phyloP scores from a whole-genome alignment of 2,329 filamentous ascomycete species.

The Fusarium camptoceras region DNA sequence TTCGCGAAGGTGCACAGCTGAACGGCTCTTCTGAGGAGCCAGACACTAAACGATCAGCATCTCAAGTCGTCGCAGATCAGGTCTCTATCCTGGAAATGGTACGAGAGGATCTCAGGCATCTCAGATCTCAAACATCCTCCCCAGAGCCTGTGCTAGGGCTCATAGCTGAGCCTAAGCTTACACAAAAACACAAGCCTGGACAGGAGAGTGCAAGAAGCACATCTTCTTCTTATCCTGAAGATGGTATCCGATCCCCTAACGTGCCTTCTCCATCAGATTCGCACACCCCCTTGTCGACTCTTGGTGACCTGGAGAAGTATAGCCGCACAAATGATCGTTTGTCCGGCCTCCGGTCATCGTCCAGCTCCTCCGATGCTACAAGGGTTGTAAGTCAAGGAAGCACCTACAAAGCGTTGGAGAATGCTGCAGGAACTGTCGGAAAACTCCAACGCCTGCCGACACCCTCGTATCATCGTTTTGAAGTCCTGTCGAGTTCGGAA shows the following conservation, averaged over 20 bases:
- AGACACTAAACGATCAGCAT: not conserved
- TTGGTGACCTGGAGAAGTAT: constrained; percentile 48
- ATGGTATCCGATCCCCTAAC: constrained; percentile 33
- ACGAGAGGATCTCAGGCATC: constrained; percentile 22
- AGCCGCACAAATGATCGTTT: constrained; percentile 47
- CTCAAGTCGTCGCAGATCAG: constrained; percentile 37
- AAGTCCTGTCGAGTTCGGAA: constrained; percentile 47
- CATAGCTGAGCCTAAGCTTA: not conserved
- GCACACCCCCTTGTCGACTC: constrained; percentile 41
- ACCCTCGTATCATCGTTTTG: constrained; percentile 42
- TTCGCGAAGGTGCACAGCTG: constrained; percentile 24
- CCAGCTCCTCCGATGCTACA: constrained; percentile 36
- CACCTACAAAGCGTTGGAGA: constrained; percentile 37
- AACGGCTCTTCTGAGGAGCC: constrained; percentile 15
- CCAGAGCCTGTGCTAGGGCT: not conserved
- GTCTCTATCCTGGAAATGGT: constrained; percentile 32
- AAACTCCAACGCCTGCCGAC: constrained; percentile 45
- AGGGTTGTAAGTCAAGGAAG: constrained; percentile 26
- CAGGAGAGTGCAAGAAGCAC: constrained; percentile 38
- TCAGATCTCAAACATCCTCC: constrained; percentile 25
- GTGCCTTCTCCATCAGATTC: constrained; percentile 47
- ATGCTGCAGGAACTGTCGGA: constrained; percentile 43
- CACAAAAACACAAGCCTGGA: not conserved
- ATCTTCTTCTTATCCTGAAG: constrained; percentile 50
- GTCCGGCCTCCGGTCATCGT: constrained; percentile 48